Evolutionary conservation across 331 rosid species (phyloP), one percentile per base, ranked within the genome.

Genomic region (Ulmus americana): DNA sequence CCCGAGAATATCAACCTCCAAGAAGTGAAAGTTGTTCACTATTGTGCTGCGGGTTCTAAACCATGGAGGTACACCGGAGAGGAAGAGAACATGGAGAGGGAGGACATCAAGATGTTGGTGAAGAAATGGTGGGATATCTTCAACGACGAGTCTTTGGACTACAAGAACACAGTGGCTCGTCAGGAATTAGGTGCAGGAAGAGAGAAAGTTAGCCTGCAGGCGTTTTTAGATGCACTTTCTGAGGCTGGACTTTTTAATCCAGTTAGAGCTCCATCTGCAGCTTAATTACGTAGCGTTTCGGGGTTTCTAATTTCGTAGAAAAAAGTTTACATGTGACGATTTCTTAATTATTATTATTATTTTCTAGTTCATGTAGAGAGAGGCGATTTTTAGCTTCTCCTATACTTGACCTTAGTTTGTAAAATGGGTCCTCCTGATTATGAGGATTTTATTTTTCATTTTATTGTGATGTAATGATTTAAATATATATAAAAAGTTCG

Each of bases 41-140:
- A 88, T 8, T 91, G 97, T 56, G 95, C 97, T 62, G 73, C 76
- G 95, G 97, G 97, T 0, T 88, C 96, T 11, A 91, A 91, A 78
- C 96, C 97, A 4, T 91, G 95, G 97, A 88, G 92, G 84, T 91
- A 60, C 65, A 91, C 91, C 0, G 96, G 97, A 6, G 50, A 84
- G 45, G 97, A 85, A 55, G 76, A 84, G 72, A 91, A 88, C 73
- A 91, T 91, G 97, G 79, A 91, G 0, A 73, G 95, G 52, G 85
- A 84, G 71, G 97, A 91, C 57, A 84, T 91, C 0, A 86, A 91
- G 75, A 78, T 80, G 70, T 40, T 91, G 10, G 88, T 91, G 51
- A 67, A 84, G 74, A 91, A 86, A 45, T 91, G 97, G 97, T 64
- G 95, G 91, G 96, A 91, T 1, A 73, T 88, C 7, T 91, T 86